Conservation (phyloP, 208 protist genomes). For the Phytomonas sp. region DNA sequence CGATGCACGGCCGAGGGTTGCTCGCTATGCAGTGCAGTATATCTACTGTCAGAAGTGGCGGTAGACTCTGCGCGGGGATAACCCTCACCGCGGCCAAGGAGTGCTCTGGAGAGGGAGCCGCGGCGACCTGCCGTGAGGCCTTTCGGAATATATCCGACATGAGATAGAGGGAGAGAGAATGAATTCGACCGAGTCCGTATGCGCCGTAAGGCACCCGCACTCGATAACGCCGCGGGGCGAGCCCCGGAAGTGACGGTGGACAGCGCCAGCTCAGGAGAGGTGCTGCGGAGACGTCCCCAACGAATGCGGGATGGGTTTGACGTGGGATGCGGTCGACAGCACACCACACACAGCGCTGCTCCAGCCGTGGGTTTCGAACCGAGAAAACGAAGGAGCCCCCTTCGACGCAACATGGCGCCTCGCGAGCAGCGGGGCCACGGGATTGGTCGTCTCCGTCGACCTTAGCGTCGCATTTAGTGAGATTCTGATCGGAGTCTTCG, state of each 20-base stretch:
- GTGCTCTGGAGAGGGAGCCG: neutral
- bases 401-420: slow-evolving; percentile 40
- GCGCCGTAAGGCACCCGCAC: slow-evolving; percentile 43
- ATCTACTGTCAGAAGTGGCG: slow-evolving; percentile 47
- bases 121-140: slow-evolving; percentile 25
- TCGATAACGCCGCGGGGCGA: slow-evolving; percentile 42
- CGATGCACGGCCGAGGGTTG: slow-evolving; percentile 15
- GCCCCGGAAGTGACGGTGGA: slow-evolving; percentile 59
- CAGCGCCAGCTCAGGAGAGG: slow-evolving; percentile 52
- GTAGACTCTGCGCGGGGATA: slow-evolving; percentile 17
- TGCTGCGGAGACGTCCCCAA: slow-evolving; percentile 18
- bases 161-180: slow-evolving; percentile 60
- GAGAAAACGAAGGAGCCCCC: slow-evolving; percentile 57
- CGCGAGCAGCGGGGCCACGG: neutral
- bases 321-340: slow-evolving; percentile 32
- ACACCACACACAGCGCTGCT: slow-evolving; percentile 63
- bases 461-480: neutral
- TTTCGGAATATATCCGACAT: slow-evolving; percentile 55
- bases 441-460: neutral
- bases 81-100: slow-evolving; percentile 15
- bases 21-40: slow-evolving; percentile 48
- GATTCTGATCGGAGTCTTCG: neutral
- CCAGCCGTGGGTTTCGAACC: slow-evolving; percentile 55
- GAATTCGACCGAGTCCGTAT: slow-evolving; percentile 37
- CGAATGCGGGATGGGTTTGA: slow-evolving; percentile 21